Conservation (phyloP, 1,284 basidiomycete species). For the Sanghuangporus weigelae region DNA sequence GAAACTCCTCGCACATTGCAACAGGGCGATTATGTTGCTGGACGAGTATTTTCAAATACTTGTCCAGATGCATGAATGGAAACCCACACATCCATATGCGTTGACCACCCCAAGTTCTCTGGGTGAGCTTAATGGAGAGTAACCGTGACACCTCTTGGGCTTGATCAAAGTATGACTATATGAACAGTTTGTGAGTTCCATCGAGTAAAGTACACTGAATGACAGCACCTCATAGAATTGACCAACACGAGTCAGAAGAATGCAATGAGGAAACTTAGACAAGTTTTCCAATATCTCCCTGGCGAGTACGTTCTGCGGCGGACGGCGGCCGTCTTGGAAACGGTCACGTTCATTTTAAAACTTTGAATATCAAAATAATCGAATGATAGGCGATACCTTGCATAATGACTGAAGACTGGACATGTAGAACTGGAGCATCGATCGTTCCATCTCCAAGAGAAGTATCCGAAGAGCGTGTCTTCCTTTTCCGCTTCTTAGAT, state of each 20-base stretch:
- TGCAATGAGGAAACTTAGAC: constrained; percentile 77
- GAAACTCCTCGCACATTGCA: constrained; percentile 90
- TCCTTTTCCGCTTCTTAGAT: background rate
- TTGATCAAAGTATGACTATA: constrained; percentile 93
- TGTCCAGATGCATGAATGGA: constrained; percentile 80
- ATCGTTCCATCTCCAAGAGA: background rate
- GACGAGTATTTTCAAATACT: constrained; percentile 81
- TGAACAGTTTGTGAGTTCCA: constrained; percentile 70
- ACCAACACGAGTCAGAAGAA: constrained; percentile 86
- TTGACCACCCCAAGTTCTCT: constrained; percentile 63
- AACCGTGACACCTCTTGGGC: constrained; percentile 72
- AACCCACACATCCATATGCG: constrained; percentile 85
- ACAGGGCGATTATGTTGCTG: constrained; percentile 80
- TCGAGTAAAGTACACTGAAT: background rate
- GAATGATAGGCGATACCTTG: background rate
- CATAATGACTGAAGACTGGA: background rate
- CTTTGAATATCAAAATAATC: background rate
- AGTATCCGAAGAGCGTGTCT: background rate
- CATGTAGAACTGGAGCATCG: background rate
- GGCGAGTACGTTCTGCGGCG: constrained; percentile 55
- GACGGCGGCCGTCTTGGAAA: background rate
- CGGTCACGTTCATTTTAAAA: background rate
- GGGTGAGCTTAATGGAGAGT: constrained; percentile 78
- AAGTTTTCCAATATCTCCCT: constrained; percentile 69
- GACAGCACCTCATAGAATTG: constrained; percentile 85